A percentile compares a stretch with the other conserved stretches of the same genome.
Conservation (phyloP, 2,329 filamentous ascomycete genomes). For the Neonectria coccinea region DNA sequence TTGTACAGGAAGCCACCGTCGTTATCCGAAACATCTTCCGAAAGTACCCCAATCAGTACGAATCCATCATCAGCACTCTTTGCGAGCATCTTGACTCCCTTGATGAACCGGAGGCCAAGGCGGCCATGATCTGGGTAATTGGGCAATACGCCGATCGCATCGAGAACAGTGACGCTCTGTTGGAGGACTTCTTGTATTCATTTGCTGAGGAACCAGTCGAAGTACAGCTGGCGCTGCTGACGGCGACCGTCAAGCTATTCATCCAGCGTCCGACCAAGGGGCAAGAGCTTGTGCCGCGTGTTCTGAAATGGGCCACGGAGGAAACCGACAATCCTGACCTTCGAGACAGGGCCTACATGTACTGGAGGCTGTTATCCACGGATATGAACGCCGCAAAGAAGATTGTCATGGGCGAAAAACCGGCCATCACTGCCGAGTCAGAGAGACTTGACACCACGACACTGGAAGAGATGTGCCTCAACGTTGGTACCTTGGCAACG, state of each 20-base stretch:
- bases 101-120: constrained; percentile 97
- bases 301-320: constrained; percentile 98
- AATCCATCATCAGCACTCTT: constrained; percentile 94
- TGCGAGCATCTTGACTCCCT: constrained; percentile 97
- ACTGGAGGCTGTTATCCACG: constrained; percentile 95
- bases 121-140: constrained; percentile 99
- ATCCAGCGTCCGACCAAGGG: constrained; percentile 96
- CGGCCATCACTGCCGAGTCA: constrained; percentile 93
- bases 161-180: constrained; percentile 91
- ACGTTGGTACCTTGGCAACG: constrained; percentile 94
- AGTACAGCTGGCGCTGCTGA: constrained; percentile 93
- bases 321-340: constrained; percentile 99
- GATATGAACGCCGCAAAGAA: constrained; percentile 87
- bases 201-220: constrained; percentile 96
- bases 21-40: constrained; percentile 99
- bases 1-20: constrained; percentile 98
- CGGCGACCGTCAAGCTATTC: constrained; percentile 96
- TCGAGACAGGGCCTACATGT: constrained; percentile 97
- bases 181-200: constrained; percentile 94
- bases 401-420: constrained; percentile 98
- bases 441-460: constrained; percentile 93
- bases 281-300: constrained; percentile 91
- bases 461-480: constrained; percentile 96
- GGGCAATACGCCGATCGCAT: constrained; percentile 98
- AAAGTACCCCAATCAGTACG: constrained; percentile 98